Base-by-base conservation (phyloP, 2,329 filamentous ascomycete genomes). In the Cladosporium austrohemisphaericum region DNA sequence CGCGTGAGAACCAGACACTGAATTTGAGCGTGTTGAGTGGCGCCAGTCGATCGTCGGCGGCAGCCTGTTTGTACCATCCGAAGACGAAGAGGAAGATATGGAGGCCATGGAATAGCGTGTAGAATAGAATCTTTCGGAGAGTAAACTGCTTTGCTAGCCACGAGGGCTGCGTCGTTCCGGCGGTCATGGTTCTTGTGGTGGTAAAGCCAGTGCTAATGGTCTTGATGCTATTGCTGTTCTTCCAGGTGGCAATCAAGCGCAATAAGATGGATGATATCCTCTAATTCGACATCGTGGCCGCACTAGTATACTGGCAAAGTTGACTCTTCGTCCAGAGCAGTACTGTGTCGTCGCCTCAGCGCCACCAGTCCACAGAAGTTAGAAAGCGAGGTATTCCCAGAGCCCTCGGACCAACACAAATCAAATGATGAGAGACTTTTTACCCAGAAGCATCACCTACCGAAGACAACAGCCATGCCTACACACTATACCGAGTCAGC, bases 1-100 rank as follows among this genome's bases (percentile, higher is more conserved):
- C 93, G 76, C 93, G 83, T 22, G 93, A 97, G 52, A 96, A 81
- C 92, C 92, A 98, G 49, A 98, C 93, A 3, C 92, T 97, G 71
- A 79, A 97, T 48, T 78, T 77, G 41, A 98, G 80, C 0, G 73
- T 79, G 69, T 98, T 98, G 38, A 98, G 78, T 33, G 79, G 80
- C 4, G 85, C 84, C 22, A 98, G 76, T 50, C 81, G 80, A 8
- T 66, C 54, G 63, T 95, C 86, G 4, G 65, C 59, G 0, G n/a
- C n/a, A 26, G 69, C 76, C 75, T 98, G 93, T 61, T 93, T 85
- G 35, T 63, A 67, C 67, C 67, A 69, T 47, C 67, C 67, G 18
- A 65, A 47, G 36, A 66, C 58, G 62, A 69, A 69, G 41, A 69
- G 49, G 46, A 52, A 53, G 29, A 69, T 54, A 44, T 69, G 67